A percentile compares a stretch with the other conserved stretches of the same genome.
These are phyloP conservation scores for Cucurbita moschata DNA, from an alignment of 306 rosid genomes.

Conservation along the genomic window DNA sequence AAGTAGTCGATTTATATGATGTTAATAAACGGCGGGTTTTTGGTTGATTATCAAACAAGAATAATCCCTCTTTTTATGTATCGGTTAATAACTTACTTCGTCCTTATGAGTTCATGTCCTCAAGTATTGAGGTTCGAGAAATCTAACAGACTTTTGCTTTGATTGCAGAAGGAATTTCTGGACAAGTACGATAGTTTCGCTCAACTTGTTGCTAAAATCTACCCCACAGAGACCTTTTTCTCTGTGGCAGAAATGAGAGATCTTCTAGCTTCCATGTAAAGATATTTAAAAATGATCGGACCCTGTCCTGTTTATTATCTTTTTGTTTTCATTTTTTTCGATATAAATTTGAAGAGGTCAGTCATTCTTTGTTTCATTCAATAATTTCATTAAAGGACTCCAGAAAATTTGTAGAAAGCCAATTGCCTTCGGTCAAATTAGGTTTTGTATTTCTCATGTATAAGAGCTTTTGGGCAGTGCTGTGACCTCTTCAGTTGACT, in stretches of 20 bases:
- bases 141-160: slow-evolving; percentile 16
- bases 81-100: background rate
- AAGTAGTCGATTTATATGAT: background rate
- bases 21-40: background rate
- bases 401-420: background rate
- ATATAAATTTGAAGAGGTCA: background rate
- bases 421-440: background rate
- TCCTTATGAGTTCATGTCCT: background rate
- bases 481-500: background rate
- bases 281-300: background rate
- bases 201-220: slow-evolving; percentile 67
- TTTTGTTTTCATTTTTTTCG: background rate
- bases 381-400: background rate
- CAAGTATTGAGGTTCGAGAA: background rate
- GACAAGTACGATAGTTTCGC: slow-evolving; percentile 80
- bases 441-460: background rate
- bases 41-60: too few relatives aligned
- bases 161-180: slow-evolving; percentile 74
- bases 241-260: slow-evolving; percentile 56
- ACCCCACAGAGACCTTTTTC: slow-evolving; percentile 58
- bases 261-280: slow-evolving; percentile 51
- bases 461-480: background rate
- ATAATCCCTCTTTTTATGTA: background rate
- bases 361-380: slow-evolving; percentile 1
- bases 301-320: background rate